Percentiles rank a stretch among this genome's conserved stretches.
Evolutionary conservation across 345 rosid genomes (phyloP).

Genomic region (Ceriops zippeliana): DNA sequence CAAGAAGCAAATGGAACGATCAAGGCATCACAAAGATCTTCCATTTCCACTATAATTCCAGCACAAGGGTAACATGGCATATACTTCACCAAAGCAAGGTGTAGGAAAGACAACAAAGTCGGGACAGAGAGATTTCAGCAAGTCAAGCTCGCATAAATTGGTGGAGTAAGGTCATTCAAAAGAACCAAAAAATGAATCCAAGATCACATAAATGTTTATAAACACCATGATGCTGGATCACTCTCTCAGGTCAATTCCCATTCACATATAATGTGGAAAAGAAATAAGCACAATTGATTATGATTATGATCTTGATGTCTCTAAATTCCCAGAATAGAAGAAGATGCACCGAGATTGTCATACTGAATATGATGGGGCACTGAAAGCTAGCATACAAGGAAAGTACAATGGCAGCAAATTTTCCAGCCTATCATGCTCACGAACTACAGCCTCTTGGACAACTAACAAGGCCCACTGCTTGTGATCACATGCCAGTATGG

Average conservation of each 20-base stretch:
- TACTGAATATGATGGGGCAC: background rate
- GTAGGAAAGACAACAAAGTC: background rate
- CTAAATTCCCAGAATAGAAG: constrained; percentile 7
- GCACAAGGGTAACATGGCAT: background rate
- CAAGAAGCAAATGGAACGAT: background rate
- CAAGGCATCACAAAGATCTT: background rate
- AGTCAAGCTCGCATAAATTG: constrained; percentile 15
- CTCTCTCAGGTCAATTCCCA: constrained; percentile 4
- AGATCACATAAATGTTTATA: background rate
- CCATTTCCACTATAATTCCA: constrained; percentile 12
- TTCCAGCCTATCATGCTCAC: constrained; percentile 1
- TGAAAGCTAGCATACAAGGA: background rate
- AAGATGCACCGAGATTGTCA: background rate
- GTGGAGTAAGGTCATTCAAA: background rate
- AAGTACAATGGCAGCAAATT: background rate
- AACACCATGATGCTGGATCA: background rate
- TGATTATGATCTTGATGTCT: constrained; percentile 13
- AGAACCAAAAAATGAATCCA: constrained; percentile 1
- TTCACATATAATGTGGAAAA: background rate
- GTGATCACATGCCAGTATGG: background rate
- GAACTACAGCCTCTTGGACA: background rate
- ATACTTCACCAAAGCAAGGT: background rate
- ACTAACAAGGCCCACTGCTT: background rate
- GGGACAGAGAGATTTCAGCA: constrained; percentile 6
- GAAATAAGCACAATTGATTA: constrained; percentile 1